These are phyloP conservation scores for Zygosaccharomyces siamensis DNA, from an alignment of 805 yeast species.

Conservation along the genomic window DNA sequence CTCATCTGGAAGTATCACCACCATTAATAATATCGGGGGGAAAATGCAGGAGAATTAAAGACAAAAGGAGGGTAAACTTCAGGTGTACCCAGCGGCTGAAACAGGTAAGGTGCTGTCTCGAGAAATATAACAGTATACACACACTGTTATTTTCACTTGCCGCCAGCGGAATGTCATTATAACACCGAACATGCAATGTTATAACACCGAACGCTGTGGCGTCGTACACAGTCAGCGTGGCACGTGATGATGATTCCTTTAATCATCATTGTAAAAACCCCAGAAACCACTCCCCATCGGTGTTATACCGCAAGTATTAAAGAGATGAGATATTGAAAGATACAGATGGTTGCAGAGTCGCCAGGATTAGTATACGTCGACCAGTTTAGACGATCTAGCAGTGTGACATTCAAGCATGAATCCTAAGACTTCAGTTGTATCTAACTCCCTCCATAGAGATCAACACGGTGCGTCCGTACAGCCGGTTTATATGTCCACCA, in stretches of 20 bases:
- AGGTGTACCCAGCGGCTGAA: background rate
- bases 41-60: background rate
- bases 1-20: background rate
- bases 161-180: no score
- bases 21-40: background rate
- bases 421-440: conserved; percentile 2
- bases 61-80: background rate
- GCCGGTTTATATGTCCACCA: conserved; percentile 91
- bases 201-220: background rate
- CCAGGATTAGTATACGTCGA: background rate
- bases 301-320: background rate
- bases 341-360: background rate
- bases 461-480: conserved; percentile 76
- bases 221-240: background rate
- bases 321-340: background rate
- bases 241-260: background rate
- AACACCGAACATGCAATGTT: no score
- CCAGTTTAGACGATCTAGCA: background rate
- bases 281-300: background rate
- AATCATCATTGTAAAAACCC: background rate
- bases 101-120: background rate
- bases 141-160: no score
- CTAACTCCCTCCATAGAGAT: conserved; percentile 42
- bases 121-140: background rate
- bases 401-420: background rate